Percentiles rank a stretch among this genome's conserved stretches.
phyloP scores from a whole-genome alignment of 208 protist genomes.

The Dictyostelium gargantuum region DNA sequence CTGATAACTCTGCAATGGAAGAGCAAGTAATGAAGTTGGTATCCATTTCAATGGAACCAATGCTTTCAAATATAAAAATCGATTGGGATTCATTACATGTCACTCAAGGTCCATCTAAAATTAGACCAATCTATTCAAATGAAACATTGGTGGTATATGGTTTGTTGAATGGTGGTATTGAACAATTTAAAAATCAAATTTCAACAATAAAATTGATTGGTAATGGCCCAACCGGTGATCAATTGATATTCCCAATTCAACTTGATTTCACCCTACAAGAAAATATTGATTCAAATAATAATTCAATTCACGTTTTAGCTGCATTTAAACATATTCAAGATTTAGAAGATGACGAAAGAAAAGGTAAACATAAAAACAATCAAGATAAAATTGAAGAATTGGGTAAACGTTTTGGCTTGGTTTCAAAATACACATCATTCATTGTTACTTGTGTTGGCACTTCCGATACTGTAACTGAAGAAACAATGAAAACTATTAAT shows the following conservation, averaged over 20 bases:
- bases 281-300: background rate
- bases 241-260: background rate
- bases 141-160: background rate
- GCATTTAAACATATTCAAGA: constrained; percentile 1
- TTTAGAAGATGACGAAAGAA: background rate
- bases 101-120: background rate
- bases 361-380: background rate
- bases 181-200: background rate
- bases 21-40: constrained; percentile 18
- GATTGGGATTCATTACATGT: background rate
- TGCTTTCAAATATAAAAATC: constrained; percentile 11
- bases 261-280: background rate
- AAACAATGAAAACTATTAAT: background rate
- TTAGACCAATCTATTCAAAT: background rate
- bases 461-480: background rate
- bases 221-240: background rate
- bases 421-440: background rate
- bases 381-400: background rate
- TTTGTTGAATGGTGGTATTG: background rate
- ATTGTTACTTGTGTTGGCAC: background rate
- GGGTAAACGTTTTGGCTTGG: background rate
- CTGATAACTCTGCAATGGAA: background rate
- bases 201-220: background rate
- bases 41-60: constrained; percentile 13
- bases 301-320: background rate